Evolutionary conservation across 345 rosid genomes (phyloP).

Genomic region (Mangifera indica): DNA sequence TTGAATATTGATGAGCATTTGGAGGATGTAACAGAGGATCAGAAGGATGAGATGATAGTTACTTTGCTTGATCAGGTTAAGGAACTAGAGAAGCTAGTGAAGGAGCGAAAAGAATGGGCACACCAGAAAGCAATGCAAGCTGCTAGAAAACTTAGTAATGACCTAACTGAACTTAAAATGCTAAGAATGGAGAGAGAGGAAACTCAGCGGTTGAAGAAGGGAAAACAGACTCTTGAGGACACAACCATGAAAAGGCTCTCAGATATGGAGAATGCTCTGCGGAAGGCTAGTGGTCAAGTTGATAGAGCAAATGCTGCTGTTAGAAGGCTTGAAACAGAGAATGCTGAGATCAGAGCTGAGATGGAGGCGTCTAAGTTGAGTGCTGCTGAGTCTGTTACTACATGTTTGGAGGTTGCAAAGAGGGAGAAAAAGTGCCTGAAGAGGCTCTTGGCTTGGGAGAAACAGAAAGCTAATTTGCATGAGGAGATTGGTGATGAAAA

Average conservation of each 20-base stretch:
- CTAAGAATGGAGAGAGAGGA: constrained; percentile 87
- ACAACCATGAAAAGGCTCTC: constrained; percentile 71
- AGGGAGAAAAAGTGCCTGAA: constrained; percentile 81
- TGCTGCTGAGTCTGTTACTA: constrained; percentile 75
- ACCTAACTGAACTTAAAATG: constrained; percentile 71
- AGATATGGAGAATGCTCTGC: constrained; percentile 83
- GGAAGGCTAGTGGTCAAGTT: constrained; percentile 78
- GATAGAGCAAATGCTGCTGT: constrained; percentile 74
- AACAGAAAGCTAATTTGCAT: constrained; percentile 76
- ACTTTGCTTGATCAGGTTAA: constrained; percentile 60
- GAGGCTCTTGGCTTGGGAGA: constrained; percentile 80
- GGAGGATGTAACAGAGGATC: constrained; percentile 55
- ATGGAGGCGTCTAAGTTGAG: constrained; percentile 88
- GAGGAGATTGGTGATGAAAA: constrained; percentile 70
- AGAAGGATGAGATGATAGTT: constrained; percentile 72
- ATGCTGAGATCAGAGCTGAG: constrained; percentile 91
- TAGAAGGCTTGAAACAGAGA: constrained; percentile 75
- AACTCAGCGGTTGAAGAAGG: constrained; percentile 72
- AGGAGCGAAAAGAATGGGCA: constrained; percentile 94
- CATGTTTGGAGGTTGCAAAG: constrained; percentile 68
- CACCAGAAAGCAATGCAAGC: constrained; percentile 98
- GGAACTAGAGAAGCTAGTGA: constrained; percentile 74
- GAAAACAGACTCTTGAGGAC: constrained; percentile 79
- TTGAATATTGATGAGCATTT: constrained; percentile 74
- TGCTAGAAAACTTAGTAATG: constrained; percentile 80